phyloP scores from a whole-genome alignment of 495 filamentous ascomycete species.

The Xylaria scruposa region DNA sequence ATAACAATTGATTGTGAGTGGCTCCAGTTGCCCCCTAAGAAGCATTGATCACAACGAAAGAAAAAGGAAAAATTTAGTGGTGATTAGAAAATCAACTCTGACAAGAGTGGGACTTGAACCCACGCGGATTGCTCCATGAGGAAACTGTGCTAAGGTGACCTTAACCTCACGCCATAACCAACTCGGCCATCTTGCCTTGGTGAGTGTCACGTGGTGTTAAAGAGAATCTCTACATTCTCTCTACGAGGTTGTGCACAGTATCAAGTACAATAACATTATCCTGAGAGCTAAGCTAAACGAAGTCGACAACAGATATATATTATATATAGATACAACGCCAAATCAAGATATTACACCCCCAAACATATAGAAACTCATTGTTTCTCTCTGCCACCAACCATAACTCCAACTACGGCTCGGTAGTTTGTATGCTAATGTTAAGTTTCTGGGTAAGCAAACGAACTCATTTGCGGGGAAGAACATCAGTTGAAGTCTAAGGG shows the following conservation, averaged over 20 bases:
- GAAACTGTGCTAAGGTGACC: conserved; percentile 42
- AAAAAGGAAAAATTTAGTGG: background rate
- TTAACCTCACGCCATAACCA: conserved; percentile 54
- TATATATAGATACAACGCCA: too few relatives aligned
- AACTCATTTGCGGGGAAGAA: background rate
- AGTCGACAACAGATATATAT: too few relatives aligned
- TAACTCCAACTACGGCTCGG: background rate
- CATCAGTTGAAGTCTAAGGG: background rate
- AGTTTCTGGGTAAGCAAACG: background rate
- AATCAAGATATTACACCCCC: too few relatives aligned
- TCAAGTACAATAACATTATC: too few relatives aligned
- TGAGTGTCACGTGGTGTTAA: background rate
- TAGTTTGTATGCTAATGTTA: background rate
- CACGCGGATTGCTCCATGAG: conserved; percentile 49
- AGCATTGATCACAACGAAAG: background rate
- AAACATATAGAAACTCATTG: background rate
- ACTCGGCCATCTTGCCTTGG: conserved; percentile 49
- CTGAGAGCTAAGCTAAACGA: too few relatives aligned
- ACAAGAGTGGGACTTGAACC: conserved; percentile 53
- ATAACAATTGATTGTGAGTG: too few relatives aligned
- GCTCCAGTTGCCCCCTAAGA: background rate
- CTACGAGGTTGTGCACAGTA: background rate
- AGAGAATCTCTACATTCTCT: background rate
- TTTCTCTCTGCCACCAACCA: background rate
- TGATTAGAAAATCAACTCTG: background rate